These are phyloP conservation scores for Glycine soja DNA, from an alignment of 306 rosid genomes.

Conservation along the genomic window DNA sequence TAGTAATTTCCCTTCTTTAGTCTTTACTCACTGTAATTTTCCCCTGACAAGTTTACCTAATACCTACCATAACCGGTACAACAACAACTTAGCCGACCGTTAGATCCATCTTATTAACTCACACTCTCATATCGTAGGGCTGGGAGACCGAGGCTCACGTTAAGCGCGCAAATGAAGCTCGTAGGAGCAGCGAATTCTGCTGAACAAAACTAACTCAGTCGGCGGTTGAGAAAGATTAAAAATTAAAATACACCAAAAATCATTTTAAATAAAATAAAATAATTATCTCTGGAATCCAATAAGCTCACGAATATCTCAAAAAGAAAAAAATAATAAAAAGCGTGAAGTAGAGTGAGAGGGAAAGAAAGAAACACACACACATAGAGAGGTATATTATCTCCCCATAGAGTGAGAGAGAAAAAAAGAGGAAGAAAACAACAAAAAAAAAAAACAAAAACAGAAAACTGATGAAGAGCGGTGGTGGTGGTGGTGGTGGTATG, in stretches of 20 bases:
- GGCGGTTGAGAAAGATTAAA: slow-evolving; percentile 52
- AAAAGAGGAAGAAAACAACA: slow-evolving; percentile 17
- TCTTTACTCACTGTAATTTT: not conserved
- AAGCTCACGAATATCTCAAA: not conserved
- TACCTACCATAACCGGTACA: not conserved
- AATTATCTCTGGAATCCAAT: too few species aligned
- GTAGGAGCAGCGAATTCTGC: not conserved
- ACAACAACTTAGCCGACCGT: not conserved
- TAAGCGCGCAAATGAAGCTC: not conserved
- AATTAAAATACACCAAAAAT: slow-evolving; percentile 21
- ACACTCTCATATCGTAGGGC: not conserved
- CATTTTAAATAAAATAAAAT: too few species aligned
- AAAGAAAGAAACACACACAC: not conserved
- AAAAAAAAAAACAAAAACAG: not conserved
- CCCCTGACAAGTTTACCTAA: not conserved
- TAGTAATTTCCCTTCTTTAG: not conserved
- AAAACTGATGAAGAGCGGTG: slow-evolving; percentile 59
- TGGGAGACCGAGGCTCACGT: not conserved
- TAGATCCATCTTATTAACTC: not conserved
- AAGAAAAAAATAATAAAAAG: slow-evolving; percentile 16
- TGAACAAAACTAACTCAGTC: slow-evolving; percentile 43
- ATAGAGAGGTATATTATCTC: not conserved
- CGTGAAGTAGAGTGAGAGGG: slow-evolving; percentile 21
- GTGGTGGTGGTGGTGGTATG: slow-evolving; percentile 39
- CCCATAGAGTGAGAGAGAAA: not conserved